These are phyloP conservation scores for Neofusicoccum sp. DNA, from an alignment of 2,329 filamentous ascomycete genomes.

Conservation along the genomic window DNA sequence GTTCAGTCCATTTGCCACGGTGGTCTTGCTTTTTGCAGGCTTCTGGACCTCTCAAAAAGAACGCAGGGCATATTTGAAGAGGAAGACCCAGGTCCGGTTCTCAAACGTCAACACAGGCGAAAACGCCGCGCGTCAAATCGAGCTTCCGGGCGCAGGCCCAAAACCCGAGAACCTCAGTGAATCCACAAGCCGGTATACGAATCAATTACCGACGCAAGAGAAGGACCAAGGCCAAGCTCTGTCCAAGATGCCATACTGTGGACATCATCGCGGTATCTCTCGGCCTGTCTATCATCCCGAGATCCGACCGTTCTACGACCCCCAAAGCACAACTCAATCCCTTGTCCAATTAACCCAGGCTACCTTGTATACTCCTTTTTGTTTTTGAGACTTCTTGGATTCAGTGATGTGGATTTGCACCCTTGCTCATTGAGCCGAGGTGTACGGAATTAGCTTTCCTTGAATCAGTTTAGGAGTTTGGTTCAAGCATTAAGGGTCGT, in stretches of 20 bases:
- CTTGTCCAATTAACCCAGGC: background rate
- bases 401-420: background rate
- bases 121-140: slow-evolving; percentile 1
- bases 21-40: background rate
- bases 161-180: background rate
- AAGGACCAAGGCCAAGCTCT: background rate
- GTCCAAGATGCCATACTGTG: background rate
- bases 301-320: background rate
- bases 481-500: too few relatives aligned
- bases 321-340: background rate
- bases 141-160: background rate
- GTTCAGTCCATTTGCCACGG: background rate
- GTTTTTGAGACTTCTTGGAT: background rate
- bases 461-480: background rate
- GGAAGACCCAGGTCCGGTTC: background rate
- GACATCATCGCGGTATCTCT: background rate
- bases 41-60: background rate
- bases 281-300: background rate
- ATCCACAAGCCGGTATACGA: background rate
- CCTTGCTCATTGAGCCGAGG: background rate
- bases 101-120: background rate
- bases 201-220: background rate
- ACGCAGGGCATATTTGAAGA: background rate
- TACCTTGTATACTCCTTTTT: background rate
- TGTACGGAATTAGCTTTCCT: background rate